Evolutionary conservation across 129 eudicot species (phyloP).

Genomic region (Chrysanthemum makinoi): DNA sequence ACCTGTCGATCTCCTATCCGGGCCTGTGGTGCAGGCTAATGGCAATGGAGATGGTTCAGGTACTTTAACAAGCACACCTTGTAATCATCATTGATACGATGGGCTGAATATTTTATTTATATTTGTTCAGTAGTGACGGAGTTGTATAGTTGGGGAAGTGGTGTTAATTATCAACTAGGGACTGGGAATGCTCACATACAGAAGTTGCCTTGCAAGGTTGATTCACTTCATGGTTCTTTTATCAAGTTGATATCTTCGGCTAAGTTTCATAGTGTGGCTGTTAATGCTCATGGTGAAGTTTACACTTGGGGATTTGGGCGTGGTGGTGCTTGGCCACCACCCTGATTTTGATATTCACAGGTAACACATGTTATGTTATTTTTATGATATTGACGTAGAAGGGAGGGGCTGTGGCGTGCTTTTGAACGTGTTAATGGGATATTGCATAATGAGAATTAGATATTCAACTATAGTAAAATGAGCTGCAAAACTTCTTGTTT

Average conservation of each 20-base stretch:
- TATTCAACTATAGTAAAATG: no score
- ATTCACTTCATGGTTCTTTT: conserved; percentile 78
- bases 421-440: no score
- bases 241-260: conserved; percentile 75
- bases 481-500: no score
- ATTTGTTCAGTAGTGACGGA: conserved; percentile 68
- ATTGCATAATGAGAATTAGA: no score
- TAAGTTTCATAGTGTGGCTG: conserved; percentile 96
- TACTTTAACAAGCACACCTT: conserved; percentile 24
- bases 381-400: background rate
- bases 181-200: conserved; percentile 99
- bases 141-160: conserved; percentile 99
- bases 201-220: conserved; percentile 93
- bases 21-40: conserved; percentile 70
- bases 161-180: conserved; percentile 96
- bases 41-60: conserved; percentile 64
- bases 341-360: conserved; percentile 99
- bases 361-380: conserved; percentile 28
- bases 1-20: conserved; percentile 88
- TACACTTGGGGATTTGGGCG: conserved; percentile 99
- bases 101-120: conserved; percentile 20
- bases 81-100: background rate
- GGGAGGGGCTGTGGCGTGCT: no score
- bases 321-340: conserved; percentile 97
- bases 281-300: conserved; percentile 76